Base-by-base conservation (phyloP, 1,284 basidiomycete species). In the Garcileccinum viscosum region DNA sequence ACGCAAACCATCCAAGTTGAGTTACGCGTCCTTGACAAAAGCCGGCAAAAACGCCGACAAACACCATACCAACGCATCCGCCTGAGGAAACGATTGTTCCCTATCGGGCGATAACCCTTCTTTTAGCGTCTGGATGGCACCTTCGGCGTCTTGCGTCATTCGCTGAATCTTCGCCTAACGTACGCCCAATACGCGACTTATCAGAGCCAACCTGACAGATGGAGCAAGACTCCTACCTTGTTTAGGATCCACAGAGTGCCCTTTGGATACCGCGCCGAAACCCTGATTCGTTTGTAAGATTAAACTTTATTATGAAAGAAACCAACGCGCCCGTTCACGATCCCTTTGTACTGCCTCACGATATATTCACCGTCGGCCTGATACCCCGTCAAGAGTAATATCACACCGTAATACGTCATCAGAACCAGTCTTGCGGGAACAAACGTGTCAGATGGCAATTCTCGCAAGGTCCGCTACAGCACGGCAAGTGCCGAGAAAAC, bases 181-280 rank as follows among this genome's bases (percentile, higher is more conserved):
- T 50, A 35, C 14, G 37, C 35, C 65, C 24, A 27, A 40, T 53
- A 33, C 32, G 17, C 6, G 33, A 11, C 60, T 24, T 24, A 53
- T 60, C 17, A 30, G 24, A 40, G 30, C 62, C n/a, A 53, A 27
- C 14, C 27, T 6, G 33, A 59, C 24, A 59, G 24, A 15, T 14
- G 56, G 63, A n/a, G 44, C 7, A 8, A 24, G 27, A 15, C 22
- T 2, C 82, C 33, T 72, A 90, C 92, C 66, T 89, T 84, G 73
- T 93, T 93, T 38, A 94, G 79, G 38, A 92, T 89, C 93, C 93
- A 94, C 6, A 94, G 72, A 2, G 91, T 87, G 14, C 93, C 92
- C 17, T 85, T 83, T 1, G 93, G 91, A 74, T 92, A 93, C 35
- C 87, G 84, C 3, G 79, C 69, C 59, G 88, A 86, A 17, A 92